Percentiles rank a stretch among this genome's conserved stretches.
Conservation (phyloP, 495 filamentous ascomycete genomes). For the Bacidia rubella region DNA sequence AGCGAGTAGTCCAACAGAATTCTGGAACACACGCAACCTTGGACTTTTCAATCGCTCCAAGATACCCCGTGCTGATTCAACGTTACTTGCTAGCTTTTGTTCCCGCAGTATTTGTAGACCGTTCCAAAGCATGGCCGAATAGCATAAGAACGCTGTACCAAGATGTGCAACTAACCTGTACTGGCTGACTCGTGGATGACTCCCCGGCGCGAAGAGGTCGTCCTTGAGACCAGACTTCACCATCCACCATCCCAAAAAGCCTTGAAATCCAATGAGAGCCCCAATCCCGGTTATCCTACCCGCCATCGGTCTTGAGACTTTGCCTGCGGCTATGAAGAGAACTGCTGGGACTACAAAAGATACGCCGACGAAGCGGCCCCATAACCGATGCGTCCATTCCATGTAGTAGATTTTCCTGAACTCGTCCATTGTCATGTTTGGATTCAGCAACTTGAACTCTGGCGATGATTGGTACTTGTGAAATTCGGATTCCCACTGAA, state of each 20-base stretch:
- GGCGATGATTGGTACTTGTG: conserved; percentile 79
- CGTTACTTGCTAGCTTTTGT: conserved; percentile 50
- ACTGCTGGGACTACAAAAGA: conserved; percentile 76
- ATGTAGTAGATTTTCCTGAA: conserved; percentile 99
- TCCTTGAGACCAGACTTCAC: conserved; percentile 91
- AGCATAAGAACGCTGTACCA: conserved; percentile 78
- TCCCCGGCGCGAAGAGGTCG: conserved; percentile 81
- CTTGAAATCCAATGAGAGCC: conserved; percentile 85
- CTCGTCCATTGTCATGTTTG: conserved; percentile 77
- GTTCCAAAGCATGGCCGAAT: conserved; percentile 86
- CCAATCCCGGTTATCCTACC: conserved; percentile 67
- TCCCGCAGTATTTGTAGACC: conserved; percentile 74
- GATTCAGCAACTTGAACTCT: conserved; percentile 81
- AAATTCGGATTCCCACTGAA: conserved; percentile 85
- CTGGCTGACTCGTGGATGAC: conserved; percentile 83
- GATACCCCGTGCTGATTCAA: conserved; percentile 38
- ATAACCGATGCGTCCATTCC: conserved; percentile 95
- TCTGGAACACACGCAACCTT: conserved; percentile 54
- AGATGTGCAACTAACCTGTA: conserved; percentile 86
- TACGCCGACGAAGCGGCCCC: conserved; percentile 85
- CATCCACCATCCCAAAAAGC: conserved; percentile 98
- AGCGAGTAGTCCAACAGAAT: conserved; percentile 57
- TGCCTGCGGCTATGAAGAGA: conserved; percentile 75
- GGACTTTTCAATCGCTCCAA: conserved; percentile 50
- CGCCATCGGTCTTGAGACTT: conserved; percentile 68